Conservation (phyloP, 768 basidiomycete genomes). For the Amanita thiersii region DNA sequence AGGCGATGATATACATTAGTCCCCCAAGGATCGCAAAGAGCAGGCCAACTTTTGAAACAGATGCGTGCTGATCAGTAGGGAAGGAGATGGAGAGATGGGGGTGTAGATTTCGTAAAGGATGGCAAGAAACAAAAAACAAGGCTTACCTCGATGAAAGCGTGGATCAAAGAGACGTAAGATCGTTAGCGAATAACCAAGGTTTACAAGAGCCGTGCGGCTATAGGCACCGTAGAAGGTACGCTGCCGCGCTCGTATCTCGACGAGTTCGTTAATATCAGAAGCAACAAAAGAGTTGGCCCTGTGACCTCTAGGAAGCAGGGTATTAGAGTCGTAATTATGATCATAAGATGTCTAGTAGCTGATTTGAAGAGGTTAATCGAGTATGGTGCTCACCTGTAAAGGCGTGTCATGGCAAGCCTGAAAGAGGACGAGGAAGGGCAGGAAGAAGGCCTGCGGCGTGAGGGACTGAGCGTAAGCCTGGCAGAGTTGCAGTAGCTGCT, state of each 20-base stretch:
- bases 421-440: not conserved
- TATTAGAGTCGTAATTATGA: not conserved
- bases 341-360: not conserved
- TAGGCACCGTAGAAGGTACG: constrained; percentile 84
- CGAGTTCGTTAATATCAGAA: constrained; percentile 49
- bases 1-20: constrained; percentile 50
- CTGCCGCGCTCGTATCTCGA: constrained; percentile 72
- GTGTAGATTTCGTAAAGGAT: not conserved
- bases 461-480: no score
- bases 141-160: constrained; percentile 66
- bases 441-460: no score
- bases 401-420: not conserved
- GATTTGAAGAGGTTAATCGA: not conserved
- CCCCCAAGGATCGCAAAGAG: constrained; percentile 56
- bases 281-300: constrained; percentile 43
- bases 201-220: constrained; percentile 63
- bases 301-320: constrained; percentile 21
- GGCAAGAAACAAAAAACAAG: not conserved
- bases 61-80: constrained; percentile 1
- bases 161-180: constrained; percentile 74
- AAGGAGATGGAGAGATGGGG: no score
- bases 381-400: constrained; percentile 2
- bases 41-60: constrained; percentile 37
- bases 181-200: constrained; percentile 65
- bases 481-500: no score